Evolutionary conservation across 169 alveolate species (phyloP).

Genomic region (Plasmodium knowlesi): DNA sequence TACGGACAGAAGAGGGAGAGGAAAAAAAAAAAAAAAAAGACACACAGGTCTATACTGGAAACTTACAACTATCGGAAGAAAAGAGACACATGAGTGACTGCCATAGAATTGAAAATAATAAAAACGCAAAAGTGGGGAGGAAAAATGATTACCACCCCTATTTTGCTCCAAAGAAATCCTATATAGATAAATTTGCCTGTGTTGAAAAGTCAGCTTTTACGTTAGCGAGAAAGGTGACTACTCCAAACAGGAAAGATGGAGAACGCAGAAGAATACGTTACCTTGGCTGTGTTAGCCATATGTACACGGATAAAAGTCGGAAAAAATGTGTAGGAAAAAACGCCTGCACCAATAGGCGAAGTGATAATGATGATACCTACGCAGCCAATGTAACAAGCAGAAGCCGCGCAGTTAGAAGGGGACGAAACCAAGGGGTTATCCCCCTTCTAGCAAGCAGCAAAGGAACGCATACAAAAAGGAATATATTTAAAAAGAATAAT

Average conservation of each 20-base stretch:
- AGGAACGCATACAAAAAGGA: background rate
- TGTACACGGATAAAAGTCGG: background rate
- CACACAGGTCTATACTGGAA: background rate
- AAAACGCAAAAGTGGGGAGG: background rate
- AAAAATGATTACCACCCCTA: background rate
- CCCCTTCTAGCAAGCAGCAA: background rate
- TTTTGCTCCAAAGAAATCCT: background rate
- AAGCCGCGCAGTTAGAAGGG: background rate
- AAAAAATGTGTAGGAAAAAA: background rate
- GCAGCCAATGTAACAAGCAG: background rate
- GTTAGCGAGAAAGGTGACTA: background rate
- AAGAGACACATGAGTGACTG: background rate
- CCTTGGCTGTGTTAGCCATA: background rate
- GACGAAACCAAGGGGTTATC: background rate
- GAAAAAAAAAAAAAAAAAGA: background rate
- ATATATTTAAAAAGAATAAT: background rate
- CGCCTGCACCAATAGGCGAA: background rate
- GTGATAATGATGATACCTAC: background rate
- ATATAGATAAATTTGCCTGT: background rate
- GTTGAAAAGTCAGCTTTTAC: background rate
- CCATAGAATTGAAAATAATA: background rate
- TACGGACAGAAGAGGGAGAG: background rate
- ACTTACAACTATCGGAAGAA: background rate
- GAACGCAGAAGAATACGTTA: background rate
- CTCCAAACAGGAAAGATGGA: background rate